These are phyloP conservation scores for Aspergillus latus DNA, from an alignment of 2,329 filamentous ascomycete genomes.

Conservation along the genomic window DNA sequence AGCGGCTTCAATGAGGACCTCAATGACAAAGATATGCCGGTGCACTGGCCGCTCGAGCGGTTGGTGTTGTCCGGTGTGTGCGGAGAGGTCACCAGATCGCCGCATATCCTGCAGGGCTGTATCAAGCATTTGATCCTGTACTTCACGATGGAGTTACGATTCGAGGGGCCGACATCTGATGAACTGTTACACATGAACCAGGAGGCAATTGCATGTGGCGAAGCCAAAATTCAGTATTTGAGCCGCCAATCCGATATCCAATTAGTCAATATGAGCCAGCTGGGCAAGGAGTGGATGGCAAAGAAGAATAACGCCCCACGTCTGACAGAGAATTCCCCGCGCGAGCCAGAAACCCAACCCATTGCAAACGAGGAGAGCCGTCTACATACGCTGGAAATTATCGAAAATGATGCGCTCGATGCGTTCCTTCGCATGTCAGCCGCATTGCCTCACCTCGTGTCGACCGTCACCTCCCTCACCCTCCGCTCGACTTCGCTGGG, in stretches of 20 bases:
- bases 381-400: conserved; percentile 26
- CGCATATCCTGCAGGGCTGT: conserved; percentile 22
- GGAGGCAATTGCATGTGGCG: conserved; percentile 22
- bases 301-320: conserved; percentile 10
- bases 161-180: conserved; percentile 24
- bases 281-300: conserved; percentile 17
- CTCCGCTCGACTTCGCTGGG: conserved; percentile 24
- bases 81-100: conserved; percentile 19
- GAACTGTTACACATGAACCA: conserved; percentile 15
- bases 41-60: conserved; percentile 27
- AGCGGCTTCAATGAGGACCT: conserved; percentile 25
- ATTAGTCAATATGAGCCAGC: conserved; percentile 15
- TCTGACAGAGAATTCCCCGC: background rate
- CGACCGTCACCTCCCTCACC: conserved; percentile 19
- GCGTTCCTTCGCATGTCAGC: conserved; percentile 23
- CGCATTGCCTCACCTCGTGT: conserved; percentile 21
- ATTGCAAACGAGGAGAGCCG: background rate
- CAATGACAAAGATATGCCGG: conserved; percentile 25
- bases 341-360: background rate
- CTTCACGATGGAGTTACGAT: conserved; percentile 23
- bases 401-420: conserved; percentile 29
- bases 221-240: conserved; percentile 15
- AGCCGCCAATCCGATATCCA: conserved; percentile 15
- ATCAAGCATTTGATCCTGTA: conserved; percentile 24
- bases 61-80: conserved; percentile 17